A percentile compares a stretch with the other conserved stretches of the same genome.
phyloP scores from a whole-genome alignment of 208 protist species.

The Crithidia mellificae region DNA sequence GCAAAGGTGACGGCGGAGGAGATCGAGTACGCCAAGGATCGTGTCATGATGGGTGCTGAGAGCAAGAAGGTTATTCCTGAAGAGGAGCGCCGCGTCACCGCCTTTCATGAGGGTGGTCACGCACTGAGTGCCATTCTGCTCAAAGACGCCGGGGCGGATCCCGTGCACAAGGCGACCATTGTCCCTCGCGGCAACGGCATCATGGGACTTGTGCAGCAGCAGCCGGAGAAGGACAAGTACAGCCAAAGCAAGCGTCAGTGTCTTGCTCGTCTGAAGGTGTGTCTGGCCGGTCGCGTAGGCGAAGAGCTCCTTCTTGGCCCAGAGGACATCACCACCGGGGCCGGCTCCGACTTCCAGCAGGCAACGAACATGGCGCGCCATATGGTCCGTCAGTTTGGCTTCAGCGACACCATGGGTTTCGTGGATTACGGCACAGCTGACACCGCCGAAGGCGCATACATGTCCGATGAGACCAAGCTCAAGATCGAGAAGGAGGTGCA shows the following conservation, averaged over 20 bases:
- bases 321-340: slow-evolving; percentile 94
- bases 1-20: slow-evolving; percentile 72
- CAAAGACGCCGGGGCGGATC: slow-evolving; percentile 73
- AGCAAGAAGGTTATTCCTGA: slow-evolving; percentile 86
- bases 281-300: slow-evolving; percentile 91
- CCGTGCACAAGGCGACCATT: slow-evolving; percentile 93
- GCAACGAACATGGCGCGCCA: slow-evolving; percentile 87
- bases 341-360: slow-evolving; percentile 89
- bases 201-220: slow-evolving; percentile 91
- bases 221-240: slow-evolving; percentile 87
- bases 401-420: slow-evolving; percentile 83
- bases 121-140: slow-evolving; percentile 85
- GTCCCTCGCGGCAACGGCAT: slow-evolving; percentile 90
- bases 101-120: slow-evolving; percentile 90
- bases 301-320: slow-evolving; percentile 97
- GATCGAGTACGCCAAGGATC: slow-evolving; percentile 92
- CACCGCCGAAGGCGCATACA: slow-evolving; percentile 83
- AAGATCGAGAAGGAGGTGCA: slow-evolving; percentile 86
- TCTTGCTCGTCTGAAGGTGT: slow-evolving; percentile 82
- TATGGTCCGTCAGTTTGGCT: slow-evolving; percentile 93
- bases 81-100: slow-evolving; percentile 85
- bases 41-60: slow-evolving; percentile 91
- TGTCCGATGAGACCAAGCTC: slow-evolving; percentile 89
- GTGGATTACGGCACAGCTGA: slow-evolving; percentile 84
- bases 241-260: slow-evolving; percentile 86